These are phyloP conservation scores for Cladophialophora exuberans DNA, from an alignment of 2,329 filamentous ascomycete genomes.

Conservation along the genomic window DNA sequence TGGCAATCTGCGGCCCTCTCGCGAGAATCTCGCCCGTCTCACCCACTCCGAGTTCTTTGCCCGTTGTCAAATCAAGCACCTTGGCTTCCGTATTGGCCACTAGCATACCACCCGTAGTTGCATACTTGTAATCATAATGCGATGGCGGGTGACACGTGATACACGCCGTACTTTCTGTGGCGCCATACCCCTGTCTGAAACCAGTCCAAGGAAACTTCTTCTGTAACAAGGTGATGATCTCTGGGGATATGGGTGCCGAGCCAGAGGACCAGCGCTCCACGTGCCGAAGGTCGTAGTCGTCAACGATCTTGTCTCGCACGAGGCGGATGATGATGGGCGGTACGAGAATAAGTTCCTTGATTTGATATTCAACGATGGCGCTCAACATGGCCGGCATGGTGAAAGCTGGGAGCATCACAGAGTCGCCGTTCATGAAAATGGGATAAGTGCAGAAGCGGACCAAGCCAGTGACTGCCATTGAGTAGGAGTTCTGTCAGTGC, in stretches of 20 bases:
- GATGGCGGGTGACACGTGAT: constrained; percentile 64
- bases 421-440: constrained; percentile 64
- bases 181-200: constrained; percentile 70
- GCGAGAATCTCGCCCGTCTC: constrained; percentile 67
- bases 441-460: constrained; percentile 67
- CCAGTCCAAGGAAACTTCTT: constrained; percentile 62
- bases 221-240: constrained; percentile 61
- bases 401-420: constrained; percentile 66
- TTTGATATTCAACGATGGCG: constrained; percentile 56
- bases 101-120: constrained; percentile 49
- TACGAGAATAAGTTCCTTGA: constrained; percentile 61
- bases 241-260: constrained; percentile 60
- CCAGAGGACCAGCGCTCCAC: constrained; percentile 62
- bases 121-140: constrained; percentile 62
- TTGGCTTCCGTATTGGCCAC: constrained; percentile 63
- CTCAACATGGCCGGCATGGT: constrained; percentile 61
- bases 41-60: constrained; percentile 49
- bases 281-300: constrained; percentile 57
- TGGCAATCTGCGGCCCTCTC: constrained; percentile 78
- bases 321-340: constrained; percentile 66
- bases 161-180: constrained; percentile 67
- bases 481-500: not conserved
- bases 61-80: constrained; percentile 55
- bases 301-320: constrained; percentile 54
- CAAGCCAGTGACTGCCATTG: constrained; percentile 57